phyloP scores from a whole-genome alignment of 177 flowering plant species.

The Tripterygium wilfordii region DNA sequence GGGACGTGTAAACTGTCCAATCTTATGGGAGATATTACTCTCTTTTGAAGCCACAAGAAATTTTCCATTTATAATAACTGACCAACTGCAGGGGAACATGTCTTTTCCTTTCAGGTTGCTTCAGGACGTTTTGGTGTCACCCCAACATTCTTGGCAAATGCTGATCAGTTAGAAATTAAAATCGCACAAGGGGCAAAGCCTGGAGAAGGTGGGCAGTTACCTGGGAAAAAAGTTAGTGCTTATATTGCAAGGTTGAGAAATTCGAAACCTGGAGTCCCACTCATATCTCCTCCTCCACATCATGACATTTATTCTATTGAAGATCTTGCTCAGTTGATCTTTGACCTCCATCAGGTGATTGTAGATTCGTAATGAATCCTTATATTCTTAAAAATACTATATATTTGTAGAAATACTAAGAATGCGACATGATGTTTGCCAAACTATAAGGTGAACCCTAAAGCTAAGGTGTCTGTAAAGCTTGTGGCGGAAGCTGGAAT shows the following conservation, averaged over 20 bases:
- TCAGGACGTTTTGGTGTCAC: constrained; percentile 99
- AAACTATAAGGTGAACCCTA: constrained; percentile 77
- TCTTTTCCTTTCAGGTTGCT: constrained; percentile 75
- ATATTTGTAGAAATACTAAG: no score
- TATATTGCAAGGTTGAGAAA: constrained; percentile 95
- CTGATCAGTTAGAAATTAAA: constrained; percentile 95
- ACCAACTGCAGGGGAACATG: background rate
- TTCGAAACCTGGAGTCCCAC: constrained; percentile 99
- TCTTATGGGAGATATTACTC: no score
- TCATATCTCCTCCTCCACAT: constrained; percentile 99
- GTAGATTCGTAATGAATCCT: no score
- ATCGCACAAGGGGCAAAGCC: constrained; percentile 99
- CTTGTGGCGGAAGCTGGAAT: constrained; percentile 99
- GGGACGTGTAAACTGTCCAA: no score
- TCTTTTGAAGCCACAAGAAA: no score
- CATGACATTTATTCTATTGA: constrained; percentile 99
- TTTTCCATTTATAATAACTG: no score
- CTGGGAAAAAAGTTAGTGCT: constrained; percentile 99
- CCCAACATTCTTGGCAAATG: constrained; percentile 96
- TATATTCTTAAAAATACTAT: no score
- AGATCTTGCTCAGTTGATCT: constrained; percentile 97
- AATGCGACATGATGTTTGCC: no score
- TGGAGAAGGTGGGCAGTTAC: constrained; percentile 99
- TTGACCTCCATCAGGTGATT: constrained; percentile 96
- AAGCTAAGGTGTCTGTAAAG: constrained; percentile 97